These are phyloP conservation scores for Xylaria intraflava DNA, from an alignment of 495 filamentous ascomycete species.

Conservation along the genomic window DNA sequence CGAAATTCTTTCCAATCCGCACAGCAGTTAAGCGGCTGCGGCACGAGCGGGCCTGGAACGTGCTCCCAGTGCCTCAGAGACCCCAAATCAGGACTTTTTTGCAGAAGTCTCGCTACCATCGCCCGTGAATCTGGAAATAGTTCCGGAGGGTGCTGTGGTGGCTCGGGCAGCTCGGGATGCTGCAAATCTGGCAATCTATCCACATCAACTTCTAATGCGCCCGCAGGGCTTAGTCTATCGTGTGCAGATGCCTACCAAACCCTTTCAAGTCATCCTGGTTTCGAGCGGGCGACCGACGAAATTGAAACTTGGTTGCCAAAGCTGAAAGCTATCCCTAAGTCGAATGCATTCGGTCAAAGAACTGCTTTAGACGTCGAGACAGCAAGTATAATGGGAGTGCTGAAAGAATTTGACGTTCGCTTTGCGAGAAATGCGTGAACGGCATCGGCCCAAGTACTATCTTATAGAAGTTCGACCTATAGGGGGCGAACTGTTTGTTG, in stretches of 20 bases:
- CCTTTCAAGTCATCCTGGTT: constrained; percentile 71
- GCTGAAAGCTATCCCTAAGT: constrained; percentile 52
- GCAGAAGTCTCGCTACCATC: constrained; percentile 70
- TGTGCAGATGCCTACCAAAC: constrained; percentile 82
- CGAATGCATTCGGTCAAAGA: constrained; percentile 27
- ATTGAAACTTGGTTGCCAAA: constrained; percentile 69
- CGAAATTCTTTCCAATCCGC: constrained; percentile 14
- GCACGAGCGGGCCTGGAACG: constrained; percentile 68
- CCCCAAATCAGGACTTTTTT: constrained; percentile 77
- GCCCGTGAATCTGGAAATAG: constrained; percentile 27
- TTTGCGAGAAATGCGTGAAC: constrained; percentile 48
- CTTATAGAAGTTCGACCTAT: background rate
- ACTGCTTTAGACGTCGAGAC: constrained; percentile 75
- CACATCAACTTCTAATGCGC: constrained; percentile 1
- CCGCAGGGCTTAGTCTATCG: constrained; percentile 38
- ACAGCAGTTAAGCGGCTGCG: constrained; percentile 36
- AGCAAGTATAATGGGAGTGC: constrained; percentile 77
- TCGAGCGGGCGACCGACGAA: constrained; percentile 67
- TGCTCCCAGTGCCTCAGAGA: constrained; percentile 74
- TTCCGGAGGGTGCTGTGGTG: constrained; percentile 34
- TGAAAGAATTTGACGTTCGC: constrained; percentile 74
- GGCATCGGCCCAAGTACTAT: background rate
- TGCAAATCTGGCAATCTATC: constrained; percentile 21
- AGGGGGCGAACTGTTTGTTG: background rate
- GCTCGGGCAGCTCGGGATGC: constrained; percentile 27